Conservation (phyloP, 1,284 basidiomycete species). For the Entoloma clypeatum region DNA sequence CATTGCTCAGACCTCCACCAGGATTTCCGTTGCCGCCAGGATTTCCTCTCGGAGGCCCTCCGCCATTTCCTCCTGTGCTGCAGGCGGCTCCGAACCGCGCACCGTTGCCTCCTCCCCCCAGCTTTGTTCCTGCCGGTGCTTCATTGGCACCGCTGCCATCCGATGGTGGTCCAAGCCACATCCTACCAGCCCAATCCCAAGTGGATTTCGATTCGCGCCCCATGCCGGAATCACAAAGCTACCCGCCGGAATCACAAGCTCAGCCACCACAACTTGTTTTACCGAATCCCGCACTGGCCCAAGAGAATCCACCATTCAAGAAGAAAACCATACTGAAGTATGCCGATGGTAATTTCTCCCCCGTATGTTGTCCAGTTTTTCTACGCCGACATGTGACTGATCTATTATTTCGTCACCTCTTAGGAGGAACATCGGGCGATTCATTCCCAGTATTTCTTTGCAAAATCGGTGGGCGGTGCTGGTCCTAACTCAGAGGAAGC, state of each 20-base stretch:
- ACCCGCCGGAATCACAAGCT: slow-evolving; percentile 11
- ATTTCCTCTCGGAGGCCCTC: slow-evolving; percentile 23
- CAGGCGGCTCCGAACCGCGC: slow-evolving; percentile 7
- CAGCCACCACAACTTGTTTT: slow-evolving; percentile 43
- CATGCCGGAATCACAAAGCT: slow-evolving; percentile 17
- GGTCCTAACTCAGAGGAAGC: slow-evolving; percentile 46
- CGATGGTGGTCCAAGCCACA: slow-evolving; percentile 12
- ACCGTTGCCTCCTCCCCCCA: slow-evolving; percentile 18
- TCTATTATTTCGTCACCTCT: slow-evolving; percentile 6
- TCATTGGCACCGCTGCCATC: slow-evolving; percentile 17
- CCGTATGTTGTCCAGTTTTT: slow-evolving; percentile 42
- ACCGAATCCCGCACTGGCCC: slow-evolving; percentile 54
- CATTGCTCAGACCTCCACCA: slow-evolving; percentile 20
- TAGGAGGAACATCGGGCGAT: slow-evolving; percentile 82
- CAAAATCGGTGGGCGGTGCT: slow-evolving; percentile 35
- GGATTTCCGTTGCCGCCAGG: slow-evolving; percentile 25
- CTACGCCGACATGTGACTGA: not conserved
- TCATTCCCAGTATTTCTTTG: slow-evolving; percentile 68
- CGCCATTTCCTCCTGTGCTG: slow-evolving; percentile 12
- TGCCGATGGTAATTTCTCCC: slow-evolving; percentile 71
- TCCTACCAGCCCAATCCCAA: slow-evolving; percentile 17
- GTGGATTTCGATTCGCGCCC: slow-evolving; percentile 11
- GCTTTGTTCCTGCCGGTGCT: slow-evolving; percentile 23
- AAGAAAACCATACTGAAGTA: slow-evolving; percentile 76
- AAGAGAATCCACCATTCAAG: slow-evolving; percentile 72